Percentiles rank a stretch among this genome's conserved stretches.
Evolutionary conservation across 345 rosid genomes (phyloP).

Genomic region (Eucalyptus marginata): DNA sequence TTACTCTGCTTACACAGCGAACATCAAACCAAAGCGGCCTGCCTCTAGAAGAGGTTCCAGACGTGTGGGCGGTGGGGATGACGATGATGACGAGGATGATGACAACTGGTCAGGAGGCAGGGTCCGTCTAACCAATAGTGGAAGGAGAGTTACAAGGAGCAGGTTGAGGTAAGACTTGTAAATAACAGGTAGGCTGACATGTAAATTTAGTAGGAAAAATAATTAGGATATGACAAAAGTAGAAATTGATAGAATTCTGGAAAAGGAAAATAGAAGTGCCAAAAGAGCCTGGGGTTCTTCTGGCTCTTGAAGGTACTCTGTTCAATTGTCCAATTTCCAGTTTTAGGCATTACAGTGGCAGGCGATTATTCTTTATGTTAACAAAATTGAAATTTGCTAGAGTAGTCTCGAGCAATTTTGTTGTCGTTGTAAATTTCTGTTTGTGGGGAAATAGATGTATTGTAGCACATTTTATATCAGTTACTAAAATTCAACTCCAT

Average conservation of each 20-base stretch:
- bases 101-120: constrained; percentile 38
- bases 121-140: constrained; percentile 18
- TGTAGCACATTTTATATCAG: not conserved
- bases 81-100: constrained; percentile 43
- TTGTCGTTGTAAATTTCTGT: not conserved
- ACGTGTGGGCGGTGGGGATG: constrained; percentile 3
- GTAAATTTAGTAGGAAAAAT: not conserved
- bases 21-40: constrained; percentile 74
- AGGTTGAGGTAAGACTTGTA: constrained; percentile 34
- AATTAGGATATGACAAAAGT: not conserved
- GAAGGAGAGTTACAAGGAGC: constrained; percentile 36
- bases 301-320: not conserved
- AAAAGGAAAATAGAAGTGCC: not conserved
- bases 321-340: not conserved
- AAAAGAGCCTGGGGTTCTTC: not conserved
- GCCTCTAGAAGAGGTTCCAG: constrained; percentile 32
- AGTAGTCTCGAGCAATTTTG: not conserved
- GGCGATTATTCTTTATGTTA: not conserved
- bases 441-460: not conserved
- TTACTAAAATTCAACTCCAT: not conserved
- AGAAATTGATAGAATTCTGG: not conserved
- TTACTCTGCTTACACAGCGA: constrained; percentile 70
- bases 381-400: not conserved
- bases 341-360: not conserved
- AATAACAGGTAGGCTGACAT: not conserved